Base-by-base conservation (phyloP, 352 stramenopile species). In the Phytophthora hybrid region DNA sequence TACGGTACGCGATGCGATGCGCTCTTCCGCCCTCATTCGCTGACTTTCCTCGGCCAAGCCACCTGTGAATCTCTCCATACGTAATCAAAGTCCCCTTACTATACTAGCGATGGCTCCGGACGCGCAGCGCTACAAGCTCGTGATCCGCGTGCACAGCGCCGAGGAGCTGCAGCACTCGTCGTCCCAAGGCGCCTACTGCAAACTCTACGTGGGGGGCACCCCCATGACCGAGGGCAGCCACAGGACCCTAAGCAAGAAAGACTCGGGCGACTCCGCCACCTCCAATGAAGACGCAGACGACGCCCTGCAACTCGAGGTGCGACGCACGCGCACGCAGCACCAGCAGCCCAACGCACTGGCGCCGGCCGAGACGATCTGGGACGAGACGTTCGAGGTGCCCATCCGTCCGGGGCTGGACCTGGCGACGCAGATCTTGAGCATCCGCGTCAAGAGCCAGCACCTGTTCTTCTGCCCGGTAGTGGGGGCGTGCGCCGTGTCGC, bases 401-500 rank as follows among this genome's bases (percentile, higher is more conserved):
- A 62, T 92, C n/a, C 68, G 54, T 1, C 56, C 66, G 13, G 60
- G 58, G 11, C 23, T 68, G 9, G 75, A 81, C 3, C 59, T 80
- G n/a, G 39, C 18, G 44, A 49, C 63, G 8, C 81, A 89, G 72
- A 87, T 92, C 57, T 61, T 92, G 21, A 90, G 80, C 53, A 77
- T 92, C 21, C 84, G 84, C 32, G 74, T 92, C 51, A 92, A 92
- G 71, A 92, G 82, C 72, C 82, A 89, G 61, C 84, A 92, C 60
- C 57, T 89, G 14, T 80, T 92, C 44, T 87, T 87, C 72, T 84
- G 80, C 21, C 77, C 78, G 14, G 79, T 87, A 1, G 74, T 90
- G 16, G 84, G 81, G 9, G 76, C 81, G 0, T 90, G 82, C 63
- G 82, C 79, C 57, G 78, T 92, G 39, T 86, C 79, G 29, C 71